Base-by-base conservation (phyloP, 169 alveolate genomes). In the Pseudocohnilembus persalinus region DNA sequence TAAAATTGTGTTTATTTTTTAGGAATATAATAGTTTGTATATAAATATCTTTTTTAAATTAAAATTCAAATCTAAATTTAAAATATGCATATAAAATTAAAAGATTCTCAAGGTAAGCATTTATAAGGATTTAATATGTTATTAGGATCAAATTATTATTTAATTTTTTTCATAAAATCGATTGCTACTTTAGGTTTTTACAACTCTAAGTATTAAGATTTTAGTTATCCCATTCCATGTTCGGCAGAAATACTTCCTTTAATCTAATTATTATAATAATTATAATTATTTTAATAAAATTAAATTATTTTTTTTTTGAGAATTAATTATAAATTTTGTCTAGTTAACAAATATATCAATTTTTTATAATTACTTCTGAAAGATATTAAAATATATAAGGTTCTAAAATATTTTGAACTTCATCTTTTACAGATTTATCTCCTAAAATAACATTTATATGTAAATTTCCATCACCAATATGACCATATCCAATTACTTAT, bases 401-500 rank as follows among this genome's bases (percentile, higher is more conserved):
- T 11, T 77, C 29, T 31, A 75, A 88, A 35, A 73, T 83, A 29
- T 89, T 11, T 28, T 84, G 77, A 32, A 87, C 77, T 1, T 64
- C 32, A 24, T 74, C 81, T n/a, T 27, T 49, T 4, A 11, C 20
- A 20, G 26, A 11, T 11, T 11, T 31, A 65, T 88, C 81, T 31
- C 83, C 68, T 0, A 76, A 80, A 24, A 90, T 85, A 28, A 92
- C 86, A 82, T 91, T 93, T 0, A 95, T 35, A 82, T 96, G 98
- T 1, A 96, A 75, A 79, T 96, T 96, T 31, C 97, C 96, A 84
- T 96, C 98, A 0, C 97, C 97, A 26, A 95, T 91, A 88, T 96
- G 98, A 0, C 97, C 96, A 74, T 92, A 95, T 1, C 96, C 95
- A 0, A 84, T 83, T 35, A 72, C 32, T 31, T 64, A n/a, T n/a